phyloP scores from a whole-genome alignment of 192 early-diverging fungal genomes.

The Lobosporangium transversale region DNA sequence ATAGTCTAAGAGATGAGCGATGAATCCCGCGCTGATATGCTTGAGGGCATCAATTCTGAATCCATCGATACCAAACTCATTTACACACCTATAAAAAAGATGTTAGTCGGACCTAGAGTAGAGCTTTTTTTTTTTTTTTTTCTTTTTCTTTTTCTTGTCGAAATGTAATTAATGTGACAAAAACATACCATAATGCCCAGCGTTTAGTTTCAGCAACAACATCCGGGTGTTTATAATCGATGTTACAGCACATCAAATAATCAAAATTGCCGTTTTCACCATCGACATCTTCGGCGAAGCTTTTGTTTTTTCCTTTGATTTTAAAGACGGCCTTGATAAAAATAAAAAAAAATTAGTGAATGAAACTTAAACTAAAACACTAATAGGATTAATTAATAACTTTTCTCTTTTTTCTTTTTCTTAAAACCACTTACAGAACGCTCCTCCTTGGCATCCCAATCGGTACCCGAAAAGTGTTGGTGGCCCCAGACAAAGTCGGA shows the following conservation, averaged over 20 bases:
- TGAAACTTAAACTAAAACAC: neutral
- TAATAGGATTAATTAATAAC: no score
- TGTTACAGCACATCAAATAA: conserved; percentile 57
- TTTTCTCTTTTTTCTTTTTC: no score
- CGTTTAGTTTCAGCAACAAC: conserved; percentile 32
- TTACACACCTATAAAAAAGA: conserved; percentile 7
- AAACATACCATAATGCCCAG: conserved; percentile 30
- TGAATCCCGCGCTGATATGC: conserved; percentile 32
- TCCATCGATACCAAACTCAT: conserved; percentile 31
- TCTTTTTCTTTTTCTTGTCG: no score
- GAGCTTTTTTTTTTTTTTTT: neutral
- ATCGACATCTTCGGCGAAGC: conserved; percentile 59
- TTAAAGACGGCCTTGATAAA: conserved; percentile 44
- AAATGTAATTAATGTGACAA: no score
- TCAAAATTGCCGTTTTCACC: conserved; percentile 61
- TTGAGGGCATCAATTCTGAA: conserved; percentile 35
- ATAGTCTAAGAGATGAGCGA: conserved; percentile 19
- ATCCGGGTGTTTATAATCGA: conserved; percentile 45
- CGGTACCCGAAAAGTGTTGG: conserved; percentile 56
- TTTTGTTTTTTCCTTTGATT: conserved; percentile 57
- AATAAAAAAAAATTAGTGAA: neutral
- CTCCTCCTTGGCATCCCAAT: conserved; percentile 47
- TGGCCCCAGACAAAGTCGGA: conserved; percentile 53
- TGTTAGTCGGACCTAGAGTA: neutral
- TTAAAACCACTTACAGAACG: neutral